These are phyloP conservation scores for Xylariomycetidae sp. DNA, from an alignment of 2,329 filamentous ascomycete species.

Conservation along the genomic window DNA sequence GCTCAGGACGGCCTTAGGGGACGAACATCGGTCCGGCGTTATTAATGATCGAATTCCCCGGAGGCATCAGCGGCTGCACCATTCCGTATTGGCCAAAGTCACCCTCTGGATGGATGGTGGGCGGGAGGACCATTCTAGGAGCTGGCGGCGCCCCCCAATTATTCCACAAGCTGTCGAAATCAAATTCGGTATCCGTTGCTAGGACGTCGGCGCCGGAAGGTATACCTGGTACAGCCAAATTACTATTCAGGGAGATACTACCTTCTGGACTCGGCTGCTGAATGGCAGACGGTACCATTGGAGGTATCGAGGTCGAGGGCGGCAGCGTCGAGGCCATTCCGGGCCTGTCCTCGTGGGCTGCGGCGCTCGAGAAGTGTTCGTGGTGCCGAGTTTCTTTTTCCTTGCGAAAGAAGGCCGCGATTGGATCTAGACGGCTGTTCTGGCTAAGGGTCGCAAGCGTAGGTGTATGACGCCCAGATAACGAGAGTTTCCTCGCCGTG, in stretches of 20 bases:
- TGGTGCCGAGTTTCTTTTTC: slow-evolving; percentile 7
- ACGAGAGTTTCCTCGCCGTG: slow-evolving; percentile 16
- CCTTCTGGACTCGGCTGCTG: slow-evolving; percentile 28
- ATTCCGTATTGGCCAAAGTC: slow-evolving; percentile 14
- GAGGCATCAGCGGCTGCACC: slow-evolving; percentile 9
- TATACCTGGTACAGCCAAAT: slow-evolving; percentile 14
- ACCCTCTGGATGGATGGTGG: slow-evolving; percentile 10
- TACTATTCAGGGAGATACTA: slow-evolving; percentile 20
- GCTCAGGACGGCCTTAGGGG: no score
- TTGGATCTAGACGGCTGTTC: slow-evolving; percentile 20
- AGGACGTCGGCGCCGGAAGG: slow-evolving; percentile 18
- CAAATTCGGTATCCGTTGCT: slow-evolving; percentile 29
- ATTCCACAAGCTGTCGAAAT: slow-evolving; percentile 33
- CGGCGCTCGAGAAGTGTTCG: slow-evolving; percentile 7
- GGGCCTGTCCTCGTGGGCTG: slow-evolving; percentile 9
- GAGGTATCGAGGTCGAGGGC: slow-evolving; percentile 9
- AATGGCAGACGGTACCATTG: slow-evolving; percentile 19
- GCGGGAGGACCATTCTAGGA: slow-evolving; percentile 6
- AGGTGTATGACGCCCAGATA: slow-evolving; percentile 22
- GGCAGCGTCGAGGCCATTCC: slow-evolving; percentile 2
- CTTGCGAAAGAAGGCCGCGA: slow-evolving; percentile 24
- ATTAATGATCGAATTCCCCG: no score
- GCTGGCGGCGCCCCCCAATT: slow-evolving; percentile 10
- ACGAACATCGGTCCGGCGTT: no score
- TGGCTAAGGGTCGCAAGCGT: slow-evolving; percentile 23